These are phyloP conservation scores for Polysphondylium violaceum DNA, from an alignment of 78 protist genomes.

Conservation along the genomic window DNA sequence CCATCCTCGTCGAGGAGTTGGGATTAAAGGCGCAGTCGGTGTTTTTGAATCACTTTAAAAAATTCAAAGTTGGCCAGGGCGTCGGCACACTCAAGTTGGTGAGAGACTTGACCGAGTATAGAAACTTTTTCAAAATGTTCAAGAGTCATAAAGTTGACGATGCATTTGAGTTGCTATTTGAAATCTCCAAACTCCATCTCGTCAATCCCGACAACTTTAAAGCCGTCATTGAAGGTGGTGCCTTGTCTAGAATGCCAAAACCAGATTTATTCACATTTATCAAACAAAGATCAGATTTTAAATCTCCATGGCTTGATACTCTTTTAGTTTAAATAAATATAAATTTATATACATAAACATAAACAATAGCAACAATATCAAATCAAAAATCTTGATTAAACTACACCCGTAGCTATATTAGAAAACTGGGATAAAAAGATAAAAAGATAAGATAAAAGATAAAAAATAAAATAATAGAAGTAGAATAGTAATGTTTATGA, in stretches of 20 bases:
- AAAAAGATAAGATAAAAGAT: no score
- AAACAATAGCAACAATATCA: no score
- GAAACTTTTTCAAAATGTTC: constrained; percentile 13
- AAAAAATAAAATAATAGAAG: no score
- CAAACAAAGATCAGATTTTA: constrained; percentile 58
- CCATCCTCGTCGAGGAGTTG: constrained; percentile 39
- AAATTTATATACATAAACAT: constrained; percentile 21
- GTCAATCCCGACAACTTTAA: constrained; percentile 63
- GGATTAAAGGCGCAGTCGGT: constrained; percentile 43
- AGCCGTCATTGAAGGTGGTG: constrained; percentile 55
- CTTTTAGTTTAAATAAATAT: no score
- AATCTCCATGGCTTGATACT: constrained; percentile 66
- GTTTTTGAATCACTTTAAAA: constrained; percentile 62
- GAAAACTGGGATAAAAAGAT: no score
- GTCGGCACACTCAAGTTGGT: constrained; percentile 55
- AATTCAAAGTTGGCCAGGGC: constrained; percentile 61
- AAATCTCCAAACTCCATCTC: constrained; percentile 56
- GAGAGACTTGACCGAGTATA: constrained; percentile 42
- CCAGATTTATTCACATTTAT: constrained; percentile 44
- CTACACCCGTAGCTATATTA: no score
- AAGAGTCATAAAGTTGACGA: constrained; percentile 71
- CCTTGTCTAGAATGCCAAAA: constrained; percentile 33
- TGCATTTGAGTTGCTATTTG: constrained; percentile 55
- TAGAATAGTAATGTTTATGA: no score
- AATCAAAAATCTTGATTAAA: no score